phyloP scores from a whole-genome alignment of 441 rosid genomes.

The Euphorbia corollata region DNA sequence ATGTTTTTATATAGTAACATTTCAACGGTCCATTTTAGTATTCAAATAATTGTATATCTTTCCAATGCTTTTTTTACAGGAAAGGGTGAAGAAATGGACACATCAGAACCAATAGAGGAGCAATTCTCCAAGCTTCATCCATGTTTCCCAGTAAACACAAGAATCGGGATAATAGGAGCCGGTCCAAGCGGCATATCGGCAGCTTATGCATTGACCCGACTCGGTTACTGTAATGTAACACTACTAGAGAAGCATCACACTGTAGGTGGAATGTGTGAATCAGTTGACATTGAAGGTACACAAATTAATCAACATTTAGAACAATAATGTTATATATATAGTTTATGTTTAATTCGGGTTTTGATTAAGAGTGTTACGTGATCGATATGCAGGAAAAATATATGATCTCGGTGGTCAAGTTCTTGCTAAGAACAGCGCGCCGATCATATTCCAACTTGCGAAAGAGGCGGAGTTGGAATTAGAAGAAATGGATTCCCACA shows the following conservation, averaged over 20 bases:
- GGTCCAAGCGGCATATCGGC: conserved; percentile 70
- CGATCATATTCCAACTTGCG: conserved; percentile 54
- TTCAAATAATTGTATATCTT: neutral
- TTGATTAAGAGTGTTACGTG: too few species aligned
- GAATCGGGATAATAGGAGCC: conserved; percentile 56
- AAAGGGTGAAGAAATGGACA: conserved; percentile 31
- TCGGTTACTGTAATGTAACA: conserved; percentile 50
- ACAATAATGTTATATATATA: too few species aligned
- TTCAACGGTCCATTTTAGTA: too few species aligned
- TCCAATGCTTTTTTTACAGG: neutral
- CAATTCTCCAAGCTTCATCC: conserved; percentile 63
- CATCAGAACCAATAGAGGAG: conserved; percentile 38
- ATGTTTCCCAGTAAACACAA: conserved; percentile 40
- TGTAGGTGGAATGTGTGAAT: conserved; percentile 71
- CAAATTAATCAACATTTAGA: too few species aligned
- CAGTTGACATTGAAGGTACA: conserved; percentile 49
- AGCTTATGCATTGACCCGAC: conserved; percentile 52
- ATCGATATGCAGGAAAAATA: conserved; percentile 22
- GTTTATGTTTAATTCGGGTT: too few species aligned
- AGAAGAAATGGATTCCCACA: conserved; percentile 66
- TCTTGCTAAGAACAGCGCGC: conserved; percentile 66
- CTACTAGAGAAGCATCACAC: conserved; percentile 54
- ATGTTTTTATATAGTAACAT: too few species aligned
- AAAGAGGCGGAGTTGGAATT: conserved; percentile 46
- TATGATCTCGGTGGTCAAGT: conserved; percentile 78